These are phyloP conservation scores for Hypoxylon sp. DNA, from an alignment of 2,329 filamentous ascomycete genomes.

Conservation along the genomic window DNA sequence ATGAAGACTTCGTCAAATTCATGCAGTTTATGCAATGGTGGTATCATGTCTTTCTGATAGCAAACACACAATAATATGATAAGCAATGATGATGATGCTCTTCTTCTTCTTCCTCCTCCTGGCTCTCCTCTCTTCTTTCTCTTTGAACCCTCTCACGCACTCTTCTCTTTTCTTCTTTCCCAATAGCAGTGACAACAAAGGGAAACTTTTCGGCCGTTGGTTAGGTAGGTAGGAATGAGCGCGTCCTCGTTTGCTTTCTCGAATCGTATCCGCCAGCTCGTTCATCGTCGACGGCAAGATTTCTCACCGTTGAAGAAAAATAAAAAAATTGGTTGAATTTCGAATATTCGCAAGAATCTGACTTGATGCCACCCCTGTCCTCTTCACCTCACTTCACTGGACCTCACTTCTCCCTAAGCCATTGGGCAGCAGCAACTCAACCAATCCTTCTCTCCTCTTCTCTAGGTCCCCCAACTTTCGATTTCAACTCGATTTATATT, in stretches of 20 bases:
- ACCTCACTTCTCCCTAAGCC: not conserved
- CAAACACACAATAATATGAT: too few relatives aligned
- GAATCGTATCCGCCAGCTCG: too few relatives aligned
- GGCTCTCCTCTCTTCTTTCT: conserved; percentile 2
- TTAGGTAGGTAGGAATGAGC: conserved; percentile 16
- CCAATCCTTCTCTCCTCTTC: not conserved
- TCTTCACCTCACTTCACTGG: conserved; percentile 3
- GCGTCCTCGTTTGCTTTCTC: too few relatives aligned
- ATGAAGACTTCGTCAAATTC: conserved; percentile 42
- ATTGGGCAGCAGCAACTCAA: not conserved
- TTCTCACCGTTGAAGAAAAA: too few relatives aligned
- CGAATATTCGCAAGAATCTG: conserved; percentile 8
- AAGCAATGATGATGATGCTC: conserved; percentile 26
- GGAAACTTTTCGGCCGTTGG: too few relatives aligned
- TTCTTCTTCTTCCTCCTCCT: not conserved
- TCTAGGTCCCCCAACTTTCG: conserved; percentile 6
- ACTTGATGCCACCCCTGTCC: not conserved
- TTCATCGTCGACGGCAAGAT: too few relatives aligned
- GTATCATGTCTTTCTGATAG: conserved; percentile 49
- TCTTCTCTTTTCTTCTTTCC: too few relatives aligned
- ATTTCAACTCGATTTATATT: conserved; percentile 18
- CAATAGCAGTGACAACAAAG: conserved; percentile 16
- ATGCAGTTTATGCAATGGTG: conserved; percentile 48
- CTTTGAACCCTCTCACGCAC: too few relatives aligned
- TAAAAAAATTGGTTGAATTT: too few relatives aligned